Evolutionary conservation across 2,329 filamentous ascomycete genomes (phyloP), one percentile per base, ranked within the genome.

Genomic region (Epichloe bromicola): DNA sequence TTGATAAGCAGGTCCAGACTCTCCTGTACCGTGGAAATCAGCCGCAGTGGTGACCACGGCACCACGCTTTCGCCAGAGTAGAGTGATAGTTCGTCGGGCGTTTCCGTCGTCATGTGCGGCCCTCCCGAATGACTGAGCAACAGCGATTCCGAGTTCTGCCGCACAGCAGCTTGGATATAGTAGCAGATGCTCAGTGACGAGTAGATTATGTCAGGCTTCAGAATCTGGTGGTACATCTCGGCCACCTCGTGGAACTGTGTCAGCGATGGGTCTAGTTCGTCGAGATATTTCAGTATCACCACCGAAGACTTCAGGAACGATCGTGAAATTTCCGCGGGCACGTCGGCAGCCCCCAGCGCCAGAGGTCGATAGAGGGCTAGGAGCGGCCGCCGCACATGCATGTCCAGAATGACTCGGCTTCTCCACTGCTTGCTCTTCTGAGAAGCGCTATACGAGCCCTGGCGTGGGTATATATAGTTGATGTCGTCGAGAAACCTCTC

Each of bases 181-280:
- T 74, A 78, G 58, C 76, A 79, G 12, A 79, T 65, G 52, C 75
- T 76, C 43, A 79, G 69, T 3, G 74, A 73, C 0, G 76, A 74
- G 59, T 79, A 75, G 19, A 78, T 65, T 23, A 79, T 73, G 54
- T 79, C 76, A 53, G 72, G 70, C 56, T 74, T 76, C 37, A 79
- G 60, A 11, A 77, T 65, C 46, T 76, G 68, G 52, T 76, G 69
- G 50, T 77, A 75, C 68, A 78, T 74, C 52, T 75, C 72, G 56
- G 68, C 68, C 23, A 76, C 66, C 41, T 73, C 70, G 40, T 68
- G 63, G 48, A 73, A 78, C 45, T 72, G 69, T 2, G 71, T 65
- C 5, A 70, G 64, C 23, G 64, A 59, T 0, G 74, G 71, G 52
- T 79, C 74, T 5, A 79, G 61, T 54, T 79, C 75, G 54, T 79